A percentile compares a stretch with the other conserved stretches of the same genome.
Conservation (phyloP, 164 flowering plant species). For the Vitis cinerea region DNA sequence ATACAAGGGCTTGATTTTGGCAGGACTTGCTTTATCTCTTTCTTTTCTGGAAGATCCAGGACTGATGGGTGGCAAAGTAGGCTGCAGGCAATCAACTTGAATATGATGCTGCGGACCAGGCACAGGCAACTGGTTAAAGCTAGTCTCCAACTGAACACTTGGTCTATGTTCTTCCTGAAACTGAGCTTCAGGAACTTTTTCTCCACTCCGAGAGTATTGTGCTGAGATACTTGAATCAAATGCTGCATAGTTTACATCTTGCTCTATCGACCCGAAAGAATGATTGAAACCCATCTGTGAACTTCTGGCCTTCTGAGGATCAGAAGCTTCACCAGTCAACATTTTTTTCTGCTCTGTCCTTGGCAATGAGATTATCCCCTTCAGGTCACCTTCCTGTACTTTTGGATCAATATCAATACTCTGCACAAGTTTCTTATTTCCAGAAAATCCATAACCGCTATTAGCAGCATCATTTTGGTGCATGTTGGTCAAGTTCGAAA, state of each 20-base stretch:
- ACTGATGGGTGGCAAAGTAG: conserved; percentile 19
- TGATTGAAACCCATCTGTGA: conserved; percentile 23
- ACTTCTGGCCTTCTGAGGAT: conserved; percentile 26
- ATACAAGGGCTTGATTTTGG: conserved; percentile 25
- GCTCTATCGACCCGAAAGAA: conserved; percentile 25
- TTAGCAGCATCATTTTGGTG: conserved; percentile 30
- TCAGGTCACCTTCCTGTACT: conserved; percentile 29
- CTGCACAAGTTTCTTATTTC: conserved; percentile 28
- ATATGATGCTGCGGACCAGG: conserved; percentile 24
- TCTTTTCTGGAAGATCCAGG: conserved; percentile 26
- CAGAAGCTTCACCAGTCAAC: conserved; percentile 25
- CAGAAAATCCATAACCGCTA: conserved; percentile 32
- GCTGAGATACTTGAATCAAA: conserved; percentile 28
- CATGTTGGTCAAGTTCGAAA: conserved; percentile 31
- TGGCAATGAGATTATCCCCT: conserved; percentile 26
- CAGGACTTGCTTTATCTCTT: conserved; percentile 14
- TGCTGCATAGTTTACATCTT: conserved; percentile 29
- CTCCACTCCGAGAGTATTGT: conserved; percentile 40
- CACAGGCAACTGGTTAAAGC: conserved; percentile 28
- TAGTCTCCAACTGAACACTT: conserved; percentile 20
- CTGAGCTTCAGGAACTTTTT: conserved; percentile 28
- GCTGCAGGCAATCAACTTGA: conserved; percentile 28
- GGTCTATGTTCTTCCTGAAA: conserved; percentile 37
- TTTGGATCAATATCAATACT: conserved; percentile 22
- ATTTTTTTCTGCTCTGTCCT: conserved; percentile 24